Evolutionary conservation across 257 asterid species (phyloP).

Genomic region (Nicotiana attenuata): DNA sequence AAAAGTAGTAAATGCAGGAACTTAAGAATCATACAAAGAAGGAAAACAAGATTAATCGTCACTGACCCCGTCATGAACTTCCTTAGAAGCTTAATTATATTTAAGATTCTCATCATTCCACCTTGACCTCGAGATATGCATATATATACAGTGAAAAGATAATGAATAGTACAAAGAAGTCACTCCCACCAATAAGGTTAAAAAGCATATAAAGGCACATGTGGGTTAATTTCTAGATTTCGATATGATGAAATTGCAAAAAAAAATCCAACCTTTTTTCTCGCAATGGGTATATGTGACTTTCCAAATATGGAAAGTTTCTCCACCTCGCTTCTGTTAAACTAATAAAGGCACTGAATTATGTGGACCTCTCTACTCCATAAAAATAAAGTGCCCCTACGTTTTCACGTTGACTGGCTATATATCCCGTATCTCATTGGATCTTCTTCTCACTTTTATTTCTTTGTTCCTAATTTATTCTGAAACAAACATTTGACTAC

Average conservation of each 20-base stretch:
- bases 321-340: constrained; percentile 12
- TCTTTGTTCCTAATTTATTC: too few species aligned
- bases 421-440: neutral
- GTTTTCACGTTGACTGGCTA: neutral
- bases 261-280: constrained; percentile 15
- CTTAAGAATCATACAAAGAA: neutral
- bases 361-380: constrained; percentile 48
- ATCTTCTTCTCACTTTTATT: neutral
- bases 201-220: constrained; percentile 25
- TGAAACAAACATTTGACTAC: neutral
- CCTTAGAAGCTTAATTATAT: neutral
- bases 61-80: constrained; percentile 11
- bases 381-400: constrained; percentile 27
- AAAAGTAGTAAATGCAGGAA: neutral
- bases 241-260: constrained; percentile 21
- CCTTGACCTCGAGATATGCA: constrained; percentile 66
- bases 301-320: constrained; percentile 40
- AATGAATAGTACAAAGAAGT: constrained; percentile 8
- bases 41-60: constrained; percentile 19
- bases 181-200: constrained; percentile 34
- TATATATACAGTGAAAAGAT: constrained; percentile 10
- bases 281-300: constrained; percentile 20
- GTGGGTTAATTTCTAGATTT: constrained; percentile 35
- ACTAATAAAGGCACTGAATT: constrained; percentile 9
- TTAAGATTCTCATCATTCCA: constrained; percentile 13